Conservation (phyloP, 306 rosid species). For the Sphenostylis stenocarpa region DNA sequence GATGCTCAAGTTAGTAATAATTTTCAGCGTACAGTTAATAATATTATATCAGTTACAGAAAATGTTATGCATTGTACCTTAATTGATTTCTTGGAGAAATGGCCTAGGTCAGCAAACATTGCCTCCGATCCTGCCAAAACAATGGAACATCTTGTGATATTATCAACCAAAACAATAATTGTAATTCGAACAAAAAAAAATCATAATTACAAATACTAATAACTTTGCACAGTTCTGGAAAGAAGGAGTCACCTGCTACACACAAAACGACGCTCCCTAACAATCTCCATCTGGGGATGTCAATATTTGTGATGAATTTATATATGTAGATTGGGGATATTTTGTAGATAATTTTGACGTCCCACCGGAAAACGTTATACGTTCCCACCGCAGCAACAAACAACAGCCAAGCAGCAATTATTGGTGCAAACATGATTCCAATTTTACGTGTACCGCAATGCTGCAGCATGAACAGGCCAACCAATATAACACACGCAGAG, state of each 20-base stretch:
- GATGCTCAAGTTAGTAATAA: conserved; percentile 29
- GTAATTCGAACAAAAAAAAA: neutral
- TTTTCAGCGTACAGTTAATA: neutral
- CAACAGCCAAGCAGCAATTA: conserved; percentile 64
- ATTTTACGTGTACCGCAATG: conserved; percentile 69
- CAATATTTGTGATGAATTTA: conserved; percentile 48
- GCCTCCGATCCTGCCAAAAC: conserved; percentile 71
- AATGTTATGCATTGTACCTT: conserved; percentile 45
- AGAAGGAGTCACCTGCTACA: conserved; percentile 51
- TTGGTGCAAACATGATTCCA: conserved; percentile 83
- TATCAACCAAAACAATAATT: neutral
- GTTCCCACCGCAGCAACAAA: conserved; percentile 56
- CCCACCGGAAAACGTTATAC: conserved; percentile 56
- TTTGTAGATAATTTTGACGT: conserved; percentile 53
- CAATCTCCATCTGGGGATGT: conserved; percentile 54
- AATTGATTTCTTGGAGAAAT: conserved; percentile 78
- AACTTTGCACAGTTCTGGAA: neutral
- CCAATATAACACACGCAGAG: conserved; percentile 66
- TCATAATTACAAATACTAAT: neutral
- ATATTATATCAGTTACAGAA: neutral
- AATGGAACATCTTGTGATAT: neutral
- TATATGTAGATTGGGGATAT: conserved; percentile 61
- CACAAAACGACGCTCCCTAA: conserved; percentile 70
- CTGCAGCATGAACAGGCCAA: conserved; percentile 77
- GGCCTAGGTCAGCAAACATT: conserved; percentile 78